A percentile compares a stretch with the other conserved stretches of the same genome.
phyloP scores from a whole-genome alignment of 169 alveolate species.

The Plasmodium gonderi region DNA sequence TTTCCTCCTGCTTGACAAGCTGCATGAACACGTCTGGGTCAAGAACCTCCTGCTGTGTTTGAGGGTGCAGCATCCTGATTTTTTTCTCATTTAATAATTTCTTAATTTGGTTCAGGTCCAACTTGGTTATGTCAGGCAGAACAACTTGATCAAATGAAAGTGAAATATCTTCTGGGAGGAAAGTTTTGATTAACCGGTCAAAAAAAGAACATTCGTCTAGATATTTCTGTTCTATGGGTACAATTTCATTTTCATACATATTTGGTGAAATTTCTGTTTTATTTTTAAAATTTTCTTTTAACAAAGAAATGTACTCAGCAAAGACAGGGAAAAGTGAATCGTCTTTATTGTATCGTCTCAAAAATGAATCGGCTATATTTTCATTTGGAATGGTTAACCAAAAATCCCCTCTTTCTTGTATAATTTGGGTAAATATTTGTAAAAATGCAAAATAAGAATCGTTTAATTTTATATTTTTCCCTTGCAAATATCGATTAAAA shows the following conservation, averaged over 20 bases:
- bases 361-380: conserved; percentile 26
- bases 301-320: conserved; percentile 13
- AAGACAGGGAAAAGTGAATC: conserved; percentile 51
- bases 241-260: conserved; percentile 20
- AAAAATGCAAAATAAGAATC: conserved; percentile 20
- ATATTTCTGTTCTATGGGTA: conserved; percentile 20
- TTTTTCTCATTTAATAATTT: background rate
- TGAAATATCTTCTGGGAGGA: conserved; percentile 10
- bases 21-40: conserved; percentile 11
- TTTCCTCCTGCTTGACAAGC: background rate
- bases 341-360: conserved; percentile 60
- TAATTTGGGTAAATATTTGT: conserved; percentile 34
- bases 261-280: background rate
- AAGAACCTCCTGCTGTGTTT: background rate
- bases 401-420: conserved; percentile 59
- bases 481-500: conserved; percentile 24
- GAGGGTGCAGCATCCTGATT: background rate
- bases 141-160: background rate
- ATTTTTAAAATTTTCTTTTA: conserved; percentile 21
- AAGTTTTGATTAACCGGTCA: conserved; percentile 8
- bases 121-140: conserved; percentile 15
- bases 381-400: conserved; percentile 61
- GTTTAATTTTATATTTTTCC: conserved; percentile 20
- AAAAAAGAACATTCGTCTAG: conserved; percentile 30
- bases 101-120: conserved; percentile 35